Conservation (phyloP, 805 yeast species). For the Saccharomycopsis malanga region DNA sequence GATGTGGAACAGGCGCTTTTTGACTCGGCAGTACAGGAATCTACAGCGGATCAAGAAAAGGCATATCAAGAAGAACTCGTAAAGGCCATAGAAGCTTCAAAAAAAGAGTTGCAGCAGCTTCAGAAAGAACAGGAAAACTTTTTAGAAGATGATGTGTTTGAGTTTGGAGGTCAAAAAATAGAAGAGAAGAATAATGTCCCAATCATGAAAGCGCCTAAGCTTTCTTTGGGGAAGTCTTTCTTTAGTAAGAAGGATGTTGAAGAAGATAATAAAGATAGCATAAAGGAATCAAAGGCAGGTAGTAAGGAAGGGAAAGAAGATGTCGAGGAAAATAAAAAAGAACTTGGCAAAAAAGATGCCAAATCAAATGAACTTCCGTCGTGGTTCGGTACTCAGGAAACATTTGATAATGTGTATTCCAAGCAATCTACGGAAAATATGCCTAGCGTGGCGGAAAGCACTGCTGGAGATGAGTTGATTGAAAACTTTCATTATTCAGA, state of each 20-base stretch:
- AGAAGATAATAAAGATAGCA: background rate
- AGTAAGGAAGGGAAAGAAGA: background rate
- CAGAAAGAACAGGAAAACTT: conserved; percentile 19
- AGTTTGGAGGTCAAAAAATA: conserved; percentile 1
- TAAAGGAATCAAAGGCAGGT: background rate
- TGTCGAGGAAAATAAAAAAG: background rate
- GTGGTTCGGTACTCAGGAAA: conserved; percentile 26
- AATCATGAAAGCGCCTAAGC: conserved; percentile 1
- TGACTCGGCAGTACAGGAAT: conserved; percentile 22
- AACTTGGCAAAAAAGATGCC: background rate
- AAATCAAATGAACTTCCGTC: conserved; percentile 28
- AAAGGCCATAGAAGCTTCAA: conserved; percentile 42
- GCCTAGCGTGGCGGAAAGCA: background rate
- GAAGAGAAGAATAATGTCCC: background rate
- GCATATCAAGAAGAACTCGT: conserved; percentile 25
- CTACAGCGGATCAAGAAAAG: conserved; percentile 27
- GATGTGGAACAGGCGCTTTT: conserved; percentile 21
- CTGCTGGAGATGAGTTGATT: conserved; percentile 7
- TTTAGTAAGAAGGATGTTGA: conserved; percentile 10
- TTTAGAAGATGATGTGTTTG: conserved; percentile 18
- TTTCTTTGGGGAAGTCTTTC: conserved; percentile 20
- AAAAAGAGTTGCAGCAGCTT: conserved; percentile 34
- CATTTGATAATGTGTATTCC: background rate
- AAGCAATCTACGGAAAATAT: background rate
- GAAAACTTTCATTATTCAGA: conserved; percentile 9